Base-by-base conservation (phyloP, 345 rosid species). In the Toxicodendron radicans region DNA sequence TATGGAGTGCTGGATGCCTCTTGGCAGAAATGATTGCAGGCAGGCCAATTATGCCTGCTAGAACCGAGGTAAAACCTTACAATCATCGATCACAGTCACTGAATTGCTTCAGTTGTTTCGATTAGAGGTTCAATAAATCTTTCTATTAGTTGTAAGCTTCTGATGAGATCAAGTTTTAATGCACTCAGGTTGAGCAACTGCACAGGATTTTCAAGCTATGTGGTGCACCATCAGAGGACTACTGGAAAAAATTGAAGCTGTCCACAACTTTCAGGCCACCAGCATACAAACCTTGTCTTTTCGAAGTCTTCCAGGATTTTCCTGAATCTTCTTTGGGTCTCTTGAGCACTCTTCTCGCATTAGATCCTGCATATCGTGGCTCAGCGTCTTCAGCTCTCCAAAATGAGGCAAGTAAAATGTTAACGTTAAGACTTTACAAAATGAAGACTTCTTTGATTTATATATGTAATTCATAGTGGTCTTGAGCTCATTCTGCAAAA, bases 171-270 rank as follows among this genome's bases (percentile, higher is more conserved):
- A 62, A 21, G 17, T 58, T n/a, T 65, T 68, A 3, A 14, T 66
- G 52, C 35, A 35, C 60, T 57, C 75, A 89, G 99, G 94, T 92
- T 68, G 97, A 95, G 79, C 99, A 92, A 80, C 81, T 92, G 66
- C 95, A 95, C 79, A 90, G 83, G 80, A 95, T 90, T 70, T 94
- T 94, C 75, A 80, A 87, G 82, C 85, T 94, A 46, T 94, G 97
- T 38, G 97, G 98, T 56, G 84, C 95, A n/a, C 97, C 97, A 27
- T 81, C 90, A 0, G 93, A 95, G 76, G 92, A 89, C 51, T 95
- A 92, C 72, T 95, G 99, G 97, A 92, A 85, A 79, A 90, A 84
- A 74, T 72, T 89, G 54, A 87, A 75, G 85, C 71, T 90, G 63
- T 85, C 97, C 3, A 83, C 87, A 27, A 86, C 90, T 35, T 87